Evolutionary conservation across 106 monocot genomes (phyloP).

Genomic region (Dendrobium huoshanense): DNA sequence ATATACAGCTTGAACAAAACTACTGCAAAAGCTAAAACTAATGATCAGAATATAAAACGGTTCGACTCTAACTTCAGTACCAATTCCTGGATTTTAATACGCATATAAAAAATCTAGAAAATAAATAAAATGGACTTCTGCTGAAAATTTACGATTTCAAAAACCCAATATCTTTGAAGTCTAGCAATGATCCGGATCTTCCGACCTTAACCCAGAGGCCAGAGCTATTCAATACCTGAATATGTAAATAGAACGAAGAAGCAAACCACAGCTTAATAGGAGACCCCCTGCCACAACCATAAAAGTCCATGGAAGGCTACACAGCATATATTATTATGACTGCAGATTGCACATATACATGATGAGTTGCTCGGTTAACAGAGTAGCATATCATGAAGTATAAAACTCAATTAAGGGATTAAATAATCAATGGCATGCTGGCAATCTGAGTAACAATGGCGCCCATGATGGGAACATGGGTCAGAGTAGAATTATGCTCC

Average conservation of each 20-base stretch:
- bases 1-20: neutral
- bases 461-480: neutral
- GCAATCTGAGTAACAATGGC: neutral
- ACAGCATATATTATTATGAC: neutral
- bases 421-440: neutral
- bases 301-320: neutral
- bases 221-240: neutral
- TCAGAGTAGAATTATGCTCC: neutral
- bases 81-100: neutral
- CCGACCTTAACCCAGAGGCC: neutral
- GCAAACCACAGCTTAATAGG: neutral
- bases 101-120: too few relatives aligned
- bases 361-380: neutral
- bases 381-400: neutral
- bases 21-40: neutral
- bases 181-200: neutral
- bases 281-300: neutral
- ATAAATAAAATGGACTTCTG: neutral
- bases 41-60: neutral
- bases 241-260: neutral
- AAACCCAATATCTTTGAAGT: neutral
- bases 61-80: neutral
- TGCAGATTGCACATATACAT: neutral
- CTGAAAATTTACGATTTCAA: neutral
- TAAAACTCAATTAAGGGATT: neutral